Evolutionary conservation across 768 basidiomycete species (phyloP), one percentile per base, ranked within the genome.

Genomic region (Pisolithus marmoratus): DNA sequence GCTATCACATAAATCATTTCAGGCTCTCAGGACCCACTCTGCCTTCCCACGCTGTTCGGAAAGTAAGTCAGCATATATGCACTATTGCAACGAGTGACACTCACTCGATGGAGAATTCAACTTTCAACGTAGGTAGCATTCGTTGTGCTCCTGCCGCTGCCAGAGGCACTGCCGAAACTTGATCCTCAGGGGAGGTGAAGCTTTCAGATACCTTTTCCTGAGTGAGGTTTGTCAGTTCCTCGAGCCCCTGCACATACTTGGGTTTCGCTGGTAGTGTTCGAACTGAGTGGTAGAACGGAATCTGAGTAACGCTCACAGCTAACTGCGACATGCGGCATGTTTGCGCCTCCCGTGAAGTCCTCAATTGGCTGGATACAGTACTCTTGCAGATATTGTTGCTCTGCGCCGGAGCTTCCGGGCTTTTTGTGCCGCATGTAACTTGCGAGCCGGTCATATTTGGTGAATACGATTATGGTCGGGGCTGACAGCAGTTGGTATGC

Each of bases 391-490:
- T 46, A 22, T 29, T 9, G 12, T 34, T 34, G 45, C 45, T 29
- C 42, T 44, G 42, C 42, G 23, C 24, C 24, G 20, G 26, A 19
- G 11, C 17, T 24, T 5, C 20, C 20, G 3, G 6, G 6, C 12
- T 24, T 22, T 14, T 43, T 43, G 2, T 22, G 4, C 20, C 23
- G 26, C 14, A 46, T 7, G 12, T 29, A 1, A 58, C 49, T 26
- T 9, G 54, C 29, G 14, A 50, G 20, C 50, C 50, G 57, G 51
- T 54, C 56, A n/a, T n/a, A n/a, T n/a, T n/a, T n/a, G n/a, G n/a
- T n/a, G n/a, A n/a, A n/a, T n/a, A n/a, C n/a, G n/a, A n/a, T n/a
- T n/a, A n/a, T n/a, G n/a, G n/a, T n/a, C n/a, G n/a, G n/a, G n/a
- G n/a, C n/a, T n/a, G n/a, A n/a, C 17, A 46, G n/a, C n/a, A n/a